Percentiles rank a stretch among this genome's conserved stretches.
phyloP scores from a whole-genome alignment of 2,329 filamentous ascomycete species.

The Colletotrichum sp. region DNA sequence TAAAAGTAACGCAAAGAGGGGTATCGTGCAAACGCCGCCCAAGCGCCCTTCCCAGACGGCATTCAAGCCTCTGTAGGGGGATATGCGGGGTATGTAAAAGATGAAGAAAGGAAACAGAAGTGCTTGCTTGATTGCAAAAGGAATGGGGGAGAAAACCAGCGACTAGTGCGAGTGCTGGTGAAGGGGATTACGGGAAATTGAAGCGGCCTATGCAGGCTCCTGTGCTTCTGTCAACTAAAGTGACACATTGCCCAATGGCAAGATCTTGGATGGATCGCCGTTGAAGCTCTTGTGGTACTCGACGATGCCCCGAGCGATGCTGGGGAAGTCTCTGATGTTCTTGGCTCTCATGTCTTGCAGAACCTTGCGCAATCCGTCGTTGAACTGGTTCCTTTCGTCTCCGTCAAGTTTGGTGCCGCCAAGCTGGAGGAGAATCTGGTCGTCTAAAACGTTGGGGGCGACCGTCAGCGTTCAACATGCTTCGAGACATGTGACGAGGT shows the following conservation, averaged over 20 bases:
- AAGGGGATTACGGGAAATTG: neutral
- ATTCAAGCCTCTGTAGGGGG: neutral
- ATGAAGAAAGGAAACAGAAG: conserved; percentile 8
- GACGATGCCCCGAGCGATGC: conserved; percentile 70
- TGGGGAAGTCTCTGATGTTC: conserved; percentile 69
- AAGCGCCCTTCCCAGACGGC: neutral
- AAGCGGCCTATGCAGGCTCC: neutral
- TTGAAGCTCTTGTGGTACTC: conserved; percentile 70
- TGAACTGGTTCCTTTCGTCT: conserved; percentile 66
- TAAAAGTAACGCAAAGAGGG: conserved; percentile 19
- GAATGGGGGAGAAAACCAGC: neutral
- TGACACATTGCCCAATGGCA: conserved; percentile 58
- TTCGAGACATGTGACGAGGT: conserved; percentile 36
- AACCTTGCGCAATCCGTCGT: conserved; percentile 64
- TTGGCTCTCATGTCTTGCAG: conserved; percentile 64
- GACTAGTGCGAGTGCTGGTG: neutral
- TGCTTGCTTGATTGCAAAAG: conserved; percentile 1
- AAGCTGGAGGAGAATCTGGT: conserved; percentile 74
- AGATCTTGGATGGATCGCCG: conserved; percentile 66
- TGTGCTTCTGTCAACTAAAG: conserved; percentile 28
- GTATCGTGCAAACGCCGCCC: conserved; percentile 17
- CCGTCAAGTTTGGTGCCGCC: conserved; percentile 68
- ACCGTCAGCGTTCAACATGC: conserved; percentile 50
- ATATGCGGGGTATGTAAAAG: conserved; percentile 5
- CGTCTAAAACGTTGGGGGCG: conserved; percentile 58